Evolutionary conservation across 2,329 filamentous ascomycete genomes (phyloP), one percentile per base, ranked within the genome.

Genomic region (Fusarium mundagurra): DNA sequence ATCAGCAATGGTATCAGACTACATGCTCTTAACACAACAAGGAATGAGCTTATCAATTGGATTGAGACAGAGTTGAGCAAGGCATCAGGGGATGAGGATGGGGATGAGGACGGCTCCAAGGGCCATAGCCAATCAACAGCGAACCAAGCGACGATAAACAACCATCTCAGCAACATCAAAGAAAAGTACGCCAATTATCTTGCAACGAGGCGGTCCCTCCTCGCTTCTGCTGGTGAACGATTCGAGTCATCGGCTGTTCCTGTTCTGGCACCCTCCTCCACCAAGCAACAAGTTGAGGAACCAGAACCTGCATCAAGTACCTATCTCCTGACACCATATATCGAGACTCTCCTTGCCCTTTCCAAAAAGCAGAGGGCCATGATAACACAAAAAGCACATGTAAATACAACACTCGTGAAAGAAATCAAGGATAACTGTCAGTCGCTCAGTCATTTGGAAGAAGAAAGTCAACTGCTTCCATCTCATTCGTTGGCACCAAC

Each of bases 41-140:
- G 91, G 22, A 87, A 88, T 59, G 88, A 89, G 70, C 84, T 92
- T 58, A 92, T 92, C 67, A 84, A 82, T 64, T 92, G 91, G 91
- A 91, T 92, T 64, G 91, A 92, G 79, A 83, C 82, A 10, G 91
- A 92, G 78, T 81, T 92, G 29, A 83, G 85, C 59, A 89, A 88
- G 62, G 88, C 89, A 4, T 84, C 85, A 9, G 76, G 78, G 0
- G 83, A 82, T 6, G 82, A 75, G 29, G 78, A 80, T 3, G 81
- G 80, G 1, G 78, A 73, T 3, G 78, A 78, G 11, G 77, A 78
- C 11, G 72, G 73, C 29, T 61, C 74, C 8, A 77, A 78, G 18
- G 71, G 74, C 59, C 62, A 77, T 38, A 74, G 75, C 22, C 62
- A 70, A 44, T 60, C 71, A 31, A 64, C 67, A 34, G 50, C 73